A percentile compares a stretch with the other conserved stretches of the same genome.
Conservation (phyloP, 305 asterid species). For the Solanum hybrid region DNA sequence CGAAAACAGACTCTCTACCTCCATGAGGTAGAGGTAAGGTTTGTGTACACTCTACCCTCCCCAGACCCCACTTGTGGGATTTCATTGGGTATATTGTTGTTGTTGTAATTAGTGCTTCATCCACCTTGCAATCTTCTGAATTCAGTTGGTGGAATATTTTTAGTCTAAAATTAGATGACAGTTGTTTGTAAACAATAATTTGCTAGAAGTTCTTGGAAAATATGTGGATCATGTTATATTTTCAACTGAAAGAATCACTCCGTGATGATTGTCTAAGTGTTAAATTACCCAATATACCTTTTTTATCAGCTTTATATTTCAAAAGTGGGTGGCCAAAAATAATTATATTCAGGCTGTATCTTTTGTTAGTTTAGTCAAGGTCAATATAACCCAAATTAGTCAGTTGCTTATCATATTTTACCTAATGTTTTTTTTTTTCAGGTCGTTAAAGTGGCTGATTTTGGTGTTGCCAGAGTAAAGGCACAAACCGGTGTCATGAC, state of each 20-base stretch:
- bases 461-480: conserved; percentile 94
- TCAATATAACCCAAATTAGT: background rate
- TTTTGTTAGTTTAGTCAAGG: background rate
- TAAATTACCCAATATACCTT: background rate
- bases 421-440: conserved; percentile 16
- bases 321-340: background rate
- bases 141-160: background rate
- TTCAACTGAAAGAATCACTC: background rate
- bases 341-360: background rate
- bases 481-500: conserved; percentile 94
- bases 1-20: background rate
- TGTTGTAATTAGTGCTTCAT: background rate
- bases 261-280: background rate
- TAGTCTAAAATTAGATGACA: background rate
- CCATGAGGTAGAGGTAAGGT: background rate
- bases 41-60: background rate
- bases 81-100: background rate
- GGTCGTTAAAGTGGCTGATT: conserved; percentile 97
- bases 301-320: background rate
- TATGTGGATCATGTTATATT: background rate
- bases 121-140: background rate
- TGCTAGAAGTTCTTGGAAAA: background rate
- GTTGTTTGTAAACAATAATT: background rate
- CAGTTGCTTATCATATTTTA: background rate
- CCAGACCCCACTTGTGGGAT: background rate